These are phyloP conservation scores for Saccharomycopsis fibuligera DNA, from an alignment of 805 yeast genomes.

Conservation along the genomic window DNA sequence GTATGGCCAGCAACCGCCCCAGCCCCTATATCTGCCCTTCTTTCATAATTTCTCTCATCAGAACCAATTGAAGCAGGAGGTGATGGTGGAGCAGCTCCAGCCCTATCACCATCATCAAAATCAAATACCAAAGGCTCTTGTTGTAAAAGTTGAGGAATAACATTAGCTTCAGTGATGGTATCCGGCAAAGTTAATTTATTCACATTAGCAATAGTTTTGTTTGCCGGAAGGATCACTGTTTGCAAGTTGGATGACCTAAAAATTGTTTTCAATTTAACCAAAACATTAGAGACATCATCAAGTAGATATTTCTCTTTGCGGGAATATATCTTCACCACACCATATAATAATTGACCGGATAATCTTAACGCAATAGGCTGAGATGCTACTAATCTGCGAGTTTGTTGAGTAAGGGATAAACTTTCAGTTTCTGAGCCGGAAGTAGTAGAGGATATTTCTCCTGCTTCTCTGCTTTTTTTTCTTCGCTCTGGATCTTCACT, in stretches of 20 bases:
- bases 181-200: slow-evolving; percentile 61
- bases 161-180: slow-evolving; percentile 59
- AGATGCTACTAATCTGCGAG: slow-evolving; percentile 21
- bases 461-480: slow-evolving; percentile 27
- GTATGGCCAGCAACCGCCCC: neutral
- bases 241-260: slow-evolving; percentile 40
- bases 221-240: slow-evolving; percentile 52
- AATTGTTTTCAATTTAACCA: slow-evolving; percentile 62
- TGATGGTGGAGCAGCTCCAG: slow-evolving; percentile 25
- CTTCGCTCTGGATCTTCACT: slow-evolving; percentile 31
- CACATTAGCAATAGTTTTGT: slow-evolving; percentile 54
- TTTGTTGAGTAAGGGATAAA: slow-evolving; percentile 4
- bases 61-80: neutral
- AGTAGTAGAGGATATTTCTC: neutral
- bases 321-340: slow-evolving; percentile 81
- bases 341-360: slow-evolving; percentile 80
- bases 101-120: slow-evolving; percentile 31
- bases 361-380: slow-evolving; percentile 72
- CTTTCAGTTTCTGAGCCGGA: neutral
- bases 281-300: slow-evolving; percentile 77
- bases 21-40: neutral
- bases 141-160: slow-evolving; percentile 47
- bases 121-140: slow-evolving; percentile 48
- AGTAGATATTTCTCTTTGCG: slow-evolving; percentile 75
- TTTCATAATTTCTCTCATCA: neutral